Conservation (phyloP, 257 asterid species). For the Anisodus acutangulus region DNA sequence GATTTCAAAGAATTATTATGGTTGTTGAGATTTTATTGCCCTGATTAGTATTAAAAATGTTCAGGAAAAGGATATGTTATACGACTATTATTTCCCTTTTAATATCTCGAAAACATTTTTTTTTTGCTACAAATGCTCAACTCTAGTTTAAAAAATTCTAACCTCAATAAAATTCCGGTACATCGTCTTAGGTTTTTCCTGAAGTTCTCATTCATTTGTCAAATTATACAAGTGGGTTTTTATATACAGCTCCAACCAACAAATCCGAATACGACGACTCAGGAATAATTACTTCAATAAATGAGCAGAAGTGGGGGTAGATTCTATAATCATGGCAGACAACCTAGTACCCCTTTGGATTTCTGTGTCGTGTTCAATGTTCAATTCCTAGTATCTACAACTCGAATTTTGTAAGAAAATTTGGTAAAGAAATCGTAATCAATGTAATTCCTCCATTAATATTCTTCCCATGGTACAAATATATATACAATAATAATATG, state of each 20-base stretch:
- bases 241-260: not conserved
- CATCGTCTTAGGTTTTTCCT: too few relatives aligned
- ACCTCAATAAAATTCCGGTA: not conserved
- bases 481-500: too few relatives aligned
- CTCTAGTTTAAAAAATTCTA: too few relatives aligned
- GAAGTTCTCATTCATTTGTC: not conserved
- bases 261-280: not conserved
- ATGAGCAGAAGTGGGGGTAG: not conserved
- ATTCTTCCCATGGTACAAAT: too few relatives aligned
- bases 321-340: not conserved
- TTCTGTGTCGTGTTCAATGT: not conserved
- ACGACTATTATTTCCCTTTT: too few relatives aligned
- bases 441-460: too few relatives aligned
- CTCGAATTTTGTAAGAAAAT: too few relatives aligned
- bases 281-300: not conserved
- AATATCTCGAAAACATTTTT: too few relatives aligned
- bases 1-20: not conserved
- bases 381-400: too few relatives aligned
- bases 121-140: not conserved
- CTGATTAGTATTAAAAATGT: too few relatives aligned
- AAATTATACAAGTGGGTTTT: not conserved
- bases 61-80: too few relatives aligned
- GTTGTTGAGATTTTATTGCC: not conserved
- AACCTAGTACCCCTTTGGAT: conserved; percentile 3
- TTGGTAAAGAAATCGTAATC: too few relatives aligned